Base-by-base conservation (phyloP, 2,329 filamentous ascomycete genomes). In the Cytospora paraplurivora region DNA sequence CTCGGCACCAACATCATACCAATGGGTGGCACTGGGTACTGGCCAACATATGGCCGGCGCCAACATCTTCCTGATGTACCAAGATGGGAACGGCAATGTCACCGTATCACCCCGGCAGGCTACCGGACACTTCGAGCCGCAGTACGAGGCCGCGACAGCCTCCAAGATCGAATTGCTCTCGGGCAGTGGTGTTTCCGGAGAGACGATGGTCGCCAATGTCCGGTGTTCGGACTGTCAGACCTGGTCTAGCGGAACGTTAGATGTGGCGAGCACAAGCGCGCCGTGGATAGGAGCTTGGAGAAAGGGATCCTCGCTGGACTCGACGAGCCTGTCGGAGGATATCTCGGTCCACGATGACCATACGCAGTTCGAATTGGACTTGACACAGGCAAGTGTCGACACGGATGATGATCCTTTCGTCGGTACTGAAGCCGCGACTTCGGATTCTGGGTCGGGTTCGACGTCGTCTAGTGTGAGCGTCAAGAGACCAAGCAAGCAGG, bases 61-160 rank as follows among this genome's bases (percentile, higher is more conserved):
- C 56, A 82, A 86, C 71, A 87, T 89, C 63, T 88, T 89, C 70
- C 67, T 89, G 69, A 78, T 88, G 68, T 89, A 89, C 72, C 75
- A 82, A 53, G 79, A 86, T 67, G 84, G 84, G 64, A 67, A 69
- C 4, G 82, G 82, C 66, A 88, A 88, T 70, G 78, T 89, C 32
- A 89, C 87, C 1, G 71, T 89, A 59, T 88, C 85, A 66, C 79
- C 85, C 1, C 82, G 87, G 27, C 69, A 72, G 3, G 84, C 81
- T 35, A 74, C 69, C 0, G 78, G 78, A 8, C 77, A 88, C 67
- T 67, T 72, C 41, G 73, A 77, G 75, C 87, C 87, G 0, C 54
- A 73, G 33, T 70, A 76, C 49, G 81, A 83, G 72, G 75, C 74
- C 1, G 71, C 69, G 59, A 71, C 73, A 56, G 69, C 72, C 1